Evolutionary conservation across 495 filamentous ascomycete species (phyloP), one percentile per base, ranked within the genome.

Genomic region (Penicillium coprophilum): DNA sequence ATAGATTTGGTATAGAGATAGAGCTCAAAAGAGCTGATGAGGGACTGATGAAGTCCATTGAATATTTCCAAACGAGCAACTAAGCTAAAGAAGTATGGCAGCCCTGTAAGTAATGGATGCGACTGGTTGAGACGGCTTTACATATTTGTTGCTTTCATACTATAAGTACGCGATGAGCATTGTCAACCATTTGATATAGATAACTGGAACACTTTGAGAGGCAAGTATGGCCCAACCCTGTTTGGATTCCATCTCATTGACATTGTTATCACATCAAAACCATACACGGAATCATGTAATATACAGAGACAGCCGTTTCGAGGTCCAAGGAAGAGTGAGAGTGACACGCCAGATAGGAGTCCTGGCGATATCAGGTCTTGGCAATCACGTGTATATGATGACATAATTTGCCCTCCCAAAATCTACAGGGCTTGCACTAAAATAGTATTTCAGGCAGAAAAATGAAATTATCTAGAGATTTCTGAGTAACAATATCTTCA

Each of bases 331-430:
- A 17, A 17, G 34, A 38, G 15, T 31, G 27, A 38, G 15, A 47
- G 27, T 17, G 17, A 20, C 15, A 17, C 8, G 31, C 17, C 27
- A 47, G 32, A 28, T n/a, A 20, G 13, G 32, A 15, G 8, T 20
- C 32, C 24, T 38, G 50, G 38, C n/a, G n/a, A 38, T 17, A 31
- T 13, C 44, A 9, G 6, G 20, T 40, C 34, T 24, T 21, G 48
- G 34, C 45, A 13, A 6, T 51, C 48, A 51, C 48, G 34, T 51
- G 31, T 24, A n/a, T 19, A 19, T 11, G 50, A 17, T 52, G 50
- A 52, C 50, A 51, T 41, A 52, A 31, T 6, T 20, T 28, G 36
- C 50, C 48, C 24, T 52, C 38, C 19, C 11, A 36, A 28, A 52
- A 52, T 31, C n/a, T 41, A 41, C 23, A 52, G 50, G 50, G 50